Conservation (phyloP, 1,284 basidiomycete genomes). For the Coriolopsis trogii region DNA sequence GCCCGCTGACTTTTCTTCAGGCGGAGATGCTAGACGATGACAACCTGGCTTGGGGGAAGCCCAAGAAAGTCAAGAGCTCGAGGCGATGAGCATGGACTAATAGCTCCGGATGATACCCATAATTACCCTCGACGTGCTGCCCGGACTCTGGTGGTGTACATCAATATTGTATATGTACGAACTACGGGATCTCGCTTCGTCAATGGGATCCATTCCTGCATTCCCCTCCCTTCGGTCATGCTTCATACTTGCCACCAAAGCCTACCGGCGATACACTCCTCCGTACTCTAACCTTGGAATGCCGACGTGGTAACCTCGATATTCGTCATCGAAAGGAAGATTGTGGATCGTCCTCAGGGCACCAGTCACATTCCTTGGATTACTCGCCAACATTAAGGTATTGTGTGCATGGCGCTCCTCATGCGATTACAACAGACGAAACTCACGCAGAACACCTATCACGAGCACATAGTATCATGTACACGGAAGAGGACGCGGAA, state of each 20-base stretch:
- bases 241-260: too few species aligned
- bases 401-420: neutral
- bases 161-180: too few species aligned
- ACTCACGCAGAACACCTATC: too few species aligned
- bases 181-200: too few species aligned
- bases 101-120: too few species aligned
- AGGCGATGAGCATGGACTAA: neutral
- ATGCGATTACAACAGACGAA: too few species aligned
- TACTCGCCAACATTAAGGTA: conserved; percentile 5
- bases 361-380: conserved; percentile 11
- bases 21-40: conserved; percentile 32
- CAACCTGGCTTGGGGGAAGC: conserved; percentile 28
- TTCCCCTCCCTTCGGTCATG: too few species aligned
- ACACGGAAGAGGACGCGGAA: too few species aligned
- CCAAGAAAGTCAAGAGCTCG: conserved; percentile 21
- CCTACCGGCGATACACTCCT: neutral
- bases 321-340: too few species aligned
- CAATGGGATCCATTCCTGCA: too few species aligned
- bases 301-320: neutral
- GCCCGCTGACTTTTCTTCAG: too few species aligned
- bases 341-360: conserved; percentile 5
- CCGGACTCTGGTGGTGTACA: too few species aligned
- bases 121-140: neutral
- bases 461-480: conserved; percentile 1
- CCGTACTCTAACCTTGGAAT: neutral